A percentile compares a stretch with the other conserved stretches of the same genome.
phyloP scores from a whole-genome alignment of 106 monocot species.

The Gastrodia elata region DNA sequence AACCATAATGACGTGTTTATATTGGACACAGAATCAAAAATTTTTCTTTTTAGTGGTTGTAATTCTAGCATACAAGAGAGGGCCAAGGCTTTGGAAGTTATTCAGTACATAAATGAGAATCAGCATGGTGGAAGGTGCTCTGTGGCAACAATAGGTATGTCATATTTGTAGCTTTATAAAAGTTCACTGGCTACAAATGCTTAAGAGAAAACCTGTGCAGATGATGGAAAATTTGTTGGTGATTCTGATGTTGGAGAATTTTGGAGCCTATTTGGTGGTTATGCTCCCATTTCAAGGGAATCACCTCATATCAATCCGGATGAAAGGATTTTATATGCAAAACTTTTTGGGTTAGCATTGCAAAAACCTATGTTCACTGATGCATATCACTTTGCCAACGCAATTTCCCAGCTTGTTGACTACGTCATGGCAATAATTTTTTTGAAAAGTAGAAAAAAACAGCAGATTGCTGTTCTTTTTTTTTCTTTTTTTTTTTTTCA shows the following conservation, averaged over 20 bases:
- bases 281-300: slow-evolving; percentile 71
- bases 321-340: slow-evolving; percentile 15
- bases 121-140: slow-evolving; percentile 26
- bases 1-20: slow-evolving; percentile 41
- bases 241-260: slow-evolving; percentile 82
- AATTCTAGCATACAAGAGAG: slow-evolving; percentile 43
- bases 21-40: slow-evolving; percentile 33
- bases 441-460: not conserved
- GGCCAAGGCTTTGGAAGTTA: slow-evolving; percentile 46
- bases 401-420: slow-evolving; percentile 3
- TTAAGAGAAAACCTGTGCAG: slow-evolving; percentile 14
- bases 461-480: not conserved
- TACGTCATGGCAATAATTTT: not conserved
- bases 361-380: not conserved
- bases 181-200: not conserved
- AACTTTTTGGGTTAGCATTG: slow-evolving; percentile 46
- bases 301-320: slow-evolving; percentile 12
- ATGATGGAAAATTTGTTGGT: slow-evolving; percentile 77
- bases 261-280: slow-evolving; percentile 78
- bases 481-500: not conserved
- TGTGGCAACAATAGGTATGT: slow-evolving; percentile 32
- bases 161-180: not conserved
- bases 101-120: slow-evolving; percentile 39
- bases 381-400: not conserved
- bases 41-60: slow-evolving; percentile 44